Base-by-base conservation (phyloP, 768 basidiomycete species). In the Infundibulicybe gibba region DNA sequence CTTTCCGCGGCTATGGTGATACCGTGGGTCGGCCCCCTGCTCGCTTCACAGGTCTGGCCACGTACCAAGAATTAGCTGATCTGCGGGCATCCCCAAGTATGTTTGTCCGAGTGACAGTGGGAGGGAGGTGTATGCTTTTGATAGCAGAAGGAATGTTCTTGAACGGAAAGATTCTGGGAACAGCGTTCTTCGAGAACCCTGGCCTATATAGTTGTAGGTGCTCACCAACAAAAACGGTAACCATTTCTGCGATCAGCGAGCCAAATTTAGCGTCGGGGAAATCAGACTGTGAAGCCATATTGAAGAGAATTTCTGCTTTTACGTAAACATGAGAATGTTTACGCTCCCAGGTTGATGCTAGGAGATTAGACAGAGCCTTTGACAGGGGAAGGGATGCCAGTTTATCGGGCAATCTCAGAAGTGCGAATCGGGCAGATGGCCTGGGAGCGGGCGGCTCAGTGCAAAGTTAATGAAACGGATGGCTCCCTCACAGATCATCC, bases 111-210 rank as follows among this genome's bases (percentile, higher is more conserved):
- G 67, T 2, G 72, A 46, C 10, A 81, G 49, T 11, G 79, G 75
- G 17, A 90, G 63, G 1, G 82, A 80, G 2, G 77, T 74, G 61
- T 86, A 88, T n/a, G 83, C 83, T 54, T 71, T 77, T 8, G 80
- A 74, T 16, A 88, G 54, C 8, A 88, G 67, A 1, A 55, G 54
- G 50, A 84, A 73, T 0, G 81, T 82, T 49, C 79, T 72, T 46
- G 57, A 56, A 38, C 83, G 80, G 64, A 87, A 88, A 8, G 69
- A 59, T 3, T 77, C 87, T 89, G 49, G 34, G 14, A 41, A 25
- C 21, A 44, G 6, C 44, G 44, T 42, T 44, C 44, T 42, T 44
- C 16, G 32, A 16, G 6, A 49, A 40, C 20, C 40, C 33, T 14
- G 20, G 20, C 16, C 34, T 37, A 21, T 30, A 25, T 31, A 21